A percentile compares a stretch with the other conserved stretches of the same genome.
Evolutionary conservation across 345 rosid genomes (phyloP).

Genomic region (Leavenworthia alabamica): DNA sequence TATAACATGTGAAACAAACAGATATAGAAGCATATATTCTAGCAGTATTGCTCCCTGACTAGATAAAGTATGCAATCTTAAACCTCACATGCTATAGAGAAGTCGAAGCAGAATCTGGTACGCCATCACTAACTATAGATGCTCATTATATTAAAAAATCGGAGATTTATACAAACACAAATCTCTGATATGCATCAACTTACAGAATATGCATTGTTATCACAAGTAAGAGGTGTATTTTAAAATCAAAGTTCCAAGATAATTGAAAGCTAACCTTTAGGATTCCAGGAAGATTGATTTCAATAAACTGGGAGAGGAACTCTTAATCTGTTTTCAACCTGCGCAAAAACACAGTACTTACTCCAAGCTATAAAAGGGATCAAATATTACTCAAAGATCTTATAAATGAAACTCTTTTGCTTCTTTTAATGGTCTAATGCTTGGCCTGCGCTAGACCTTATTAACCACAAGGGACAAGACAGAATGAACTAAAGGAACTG

Average conservation of each 20-base stretch:
- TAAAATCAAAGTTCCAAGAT: slow-evolving; percentile 9
- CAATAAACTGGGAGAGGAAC: not conserved
- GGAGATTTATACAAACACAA: slow-evolving; percentile 11
- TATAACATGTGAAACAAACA: slow-evolving; percentile 3
- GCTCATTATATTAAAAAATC: not conserved
- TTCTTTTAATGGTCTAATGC: slow-evolving; percentile 32
- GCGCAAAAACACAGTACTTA: not conserved
- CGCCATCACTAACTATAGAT: slow-evolving; percentile 11
- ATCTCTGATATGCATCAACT: slow-evolving; percentile 16
- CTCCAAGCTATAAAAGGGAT: not conserved
- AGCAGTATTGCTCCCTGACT: slow-evolving; percentile 30
- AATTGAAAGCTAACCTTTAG: slow-evolving; percentile 25
- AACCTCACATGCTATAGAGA: not conserved
- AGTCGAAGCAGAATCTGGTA: slow-evolving; percentile 25
- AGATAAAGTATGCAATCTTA: slow-evolving; percentile 20
- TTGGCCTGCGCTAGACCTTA: slow-evolving; percentile 46
- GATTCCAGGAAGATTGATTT: slow-evolving; percentile 1
- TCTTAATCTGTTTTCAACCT: not conserved
- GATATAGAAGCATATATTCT: slow-evolving; percentile 29
- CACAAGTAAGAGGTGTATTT: slow-evolving; percentile 4
- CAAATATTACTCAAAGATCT: slow-evolving; percentile 24
- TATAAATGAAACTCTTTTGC: slow-evolving; percentile 39
- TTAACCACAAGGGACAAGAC: slow-evolving; percentile 48
- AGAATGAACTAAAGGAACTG: slow-evolving; percentile 75
- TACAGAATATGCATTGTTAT: slow-evolving; percentile 8